Conservation (phyloP, 352 stramenopile species). For the Aphanomyces astaci region DNA sequence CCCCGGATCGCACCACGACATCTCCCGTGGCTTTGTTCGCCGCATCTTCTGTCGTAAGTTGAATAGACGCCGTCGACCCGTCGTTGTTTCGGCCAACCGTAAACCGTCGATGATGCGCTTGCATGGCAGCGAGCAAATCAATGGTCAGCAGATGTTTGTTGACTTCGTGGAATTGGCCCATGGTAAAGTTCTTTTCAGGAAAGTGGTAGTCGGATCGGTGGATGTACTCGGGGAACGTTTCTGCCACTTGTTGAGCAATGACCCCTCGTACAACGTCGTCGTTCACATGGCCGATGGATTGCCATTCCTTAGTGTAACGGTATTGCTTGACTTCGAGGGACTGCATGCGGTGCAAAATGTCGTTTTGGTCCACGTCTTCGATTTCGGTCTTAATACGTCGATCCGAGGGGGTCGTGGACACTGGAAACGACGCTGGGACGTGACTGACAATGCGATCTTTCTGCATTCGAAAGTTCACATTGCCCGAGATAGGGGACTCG, state of each 20-base stretch:
- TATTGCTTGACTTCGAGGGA: conserved; percentile 86
- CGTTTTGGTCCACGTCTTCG: conserved; percentile 77
- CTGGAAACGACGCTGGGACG: conserved; percentile 82
- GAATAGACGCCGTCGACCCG: conserved; percentile 35
- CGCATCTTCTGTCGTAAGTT: conserved; percentile 38
- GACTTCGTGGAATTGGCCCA: conserved; percentile 90
- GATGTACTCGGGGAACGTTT: conserved; percentile 91
- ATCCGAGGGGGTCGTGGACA: conserved; percentile 90
- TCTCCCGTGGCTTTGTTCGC: not conserved
- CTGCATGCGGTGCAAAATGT: conserved; percentile 84
- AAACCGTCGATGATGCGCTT: conserved; percentile 71
- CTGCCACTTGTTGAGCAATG: conserved; percentile 87
- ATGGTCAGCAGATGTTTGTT: conserved; percentile 90
- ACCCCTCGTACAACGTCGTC: conserved; percentile 81
- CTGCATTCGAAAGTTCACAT: conserved; percentile 44
- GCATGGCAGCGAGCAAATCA: conserved; percentile 84
- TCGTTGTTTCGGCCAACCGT: conserved; percentile 46
- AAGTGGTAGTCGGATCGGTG: conserved; percentile 77
- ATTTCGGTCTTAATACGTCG: conserved; percentile 90
- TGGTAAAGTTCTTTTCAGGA: conserved; percentile 81
- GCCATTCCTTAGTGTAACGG: conserved; percentile 87
- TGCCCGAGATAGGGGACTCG: conserved; percentile 37
- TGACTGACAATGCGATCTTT: conserved; percentile 52
- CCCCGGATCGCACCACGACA: conserved; percentile 2
- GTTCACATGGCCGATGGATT: conserved; percentile 67